Conservation (phyloP, 176 grass and related monocot genomes). For the Phoenix roebelenii region DNA sequence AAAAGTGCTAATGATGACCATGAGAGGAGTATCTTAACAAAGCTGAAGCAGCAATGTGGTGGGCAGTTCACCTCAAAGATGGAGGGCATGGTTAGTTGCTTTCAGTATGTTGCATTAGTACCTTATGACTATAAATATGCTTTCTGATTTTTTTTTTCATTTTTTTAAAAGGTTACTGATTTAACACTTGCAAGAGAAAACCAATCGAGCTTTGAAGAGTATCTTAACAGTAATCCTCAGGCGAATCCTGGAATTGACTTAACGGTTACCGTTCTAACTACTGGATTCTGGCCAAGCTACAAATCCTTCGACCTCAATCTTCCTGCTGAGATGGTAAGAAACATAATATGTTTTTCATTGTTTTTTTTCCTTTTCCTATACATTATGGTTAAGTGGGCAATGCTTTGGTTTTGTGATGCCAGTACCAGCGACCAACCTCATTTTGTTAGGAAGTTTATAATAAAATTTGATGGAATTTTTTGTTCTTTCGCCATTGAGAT, state of each 20-base stretch:
- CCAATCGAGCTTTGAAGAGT: slow-evolving; percentile 80
- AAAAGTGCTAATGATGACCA: slow-evolving; percentile 56
- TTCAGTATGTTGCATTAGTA: slow-evolving; percentile 10
- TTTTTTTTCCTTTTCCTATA: too few species aligned
- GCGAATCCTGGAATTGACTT: slow-evolving; percentile 77
- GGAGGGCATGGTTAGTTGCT: slow-evolving; percentile 69
- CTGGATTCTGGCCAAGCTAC: slow-evolving; percentile 98
- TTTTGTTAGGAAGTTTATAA: too few species aligned
- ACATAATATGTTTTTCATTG: slow-evolving; percentile 10
- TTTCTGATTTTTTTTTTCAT: not conserved
- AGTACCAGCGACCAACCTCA: not conserved
- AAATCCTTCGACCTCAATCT: slow-evolving; percentile 96
- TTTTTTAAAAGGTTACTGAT: slow-evolving; percentile 51
- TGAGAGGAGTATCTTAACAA: slow-evolving; percentile 74
- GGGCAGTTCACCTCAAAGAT: slow-evolving; percentile 84
- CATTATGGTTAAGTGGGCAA: too few species aligned
- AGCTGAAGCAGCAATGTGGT: slow-evolving; percentile 75
- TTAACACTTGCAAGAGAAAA: slow-evolving; percentile 75
- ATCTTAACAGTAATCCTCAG: slow-evolving; percentile 33
- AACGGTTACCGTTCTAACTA: slow-evolving; percentile 83
- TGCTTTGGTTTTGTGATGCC: not conserved
- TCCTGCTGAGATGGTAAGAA: slow-evolving; percentile 85
- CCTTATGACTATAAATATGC: slow-evolving; percentile 11
- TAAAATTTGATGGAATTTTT: too few species aligned
- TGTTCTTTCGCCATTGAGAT: too few species aligned